Evolutionary conservation across 352 stramenopile species (phyloP).

Genomic region (Globisporangium cederbergense): DNA sequence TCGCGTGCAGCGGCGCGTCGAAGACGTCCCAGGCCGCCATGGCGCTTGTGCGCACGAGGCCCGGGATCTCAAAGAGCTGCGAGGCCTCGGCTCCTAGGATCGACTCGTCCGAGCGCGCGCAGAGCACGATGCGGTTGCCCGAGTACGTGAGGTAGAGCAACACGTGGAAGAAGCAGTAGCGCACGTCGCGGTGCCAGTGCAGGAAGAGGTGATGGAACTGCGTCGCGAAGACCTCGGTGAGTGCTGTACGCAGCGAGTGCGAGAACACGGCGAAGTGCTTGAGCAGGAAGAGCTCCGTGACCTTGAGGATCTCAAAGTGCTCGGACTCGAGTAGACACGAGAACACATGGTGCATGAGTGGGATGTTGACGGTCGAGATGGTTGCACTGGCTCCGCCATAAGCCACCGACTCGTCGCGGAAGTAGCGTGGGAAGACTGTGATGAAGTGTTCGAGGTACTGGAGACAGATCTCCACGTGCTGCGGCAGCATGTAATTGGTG

Average conservation of each 20-base stretch:
- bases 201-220: constrained; percentile 69
- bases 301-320: constrained; percentile 72
- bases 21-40: constrained; percentile 57
- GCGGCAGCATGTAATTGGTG: constrained; percentile 67
- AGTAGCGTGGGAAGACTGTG: constrained; percentile 57
- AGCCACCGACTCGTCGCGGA: constrained; percentile 29
- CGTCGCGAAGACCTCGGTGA: constrained; percentile 43
- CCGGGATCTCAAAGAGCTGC: constrained; percentile 69
- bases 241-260: constrained; percentile 43
- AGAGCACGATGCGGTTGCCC: constrained; percentile 70
- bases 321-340: constrained; percentile 59
- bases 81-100: constrained; percentile 62
- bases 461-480: constrained; percentile 69
- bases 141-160: constrained; percentile 79
- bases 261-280: constrained; percentile 57
- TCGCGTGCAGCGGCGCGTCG: constrained; percentile 51
- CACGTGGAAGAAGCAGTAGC: constrained; percentile 81
- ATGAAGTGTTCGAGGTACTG: constrained; percentile 63
- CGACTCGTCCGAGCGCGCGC: constrained; percentile 66
- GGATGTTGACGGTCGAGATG: constrained; percentile 26
- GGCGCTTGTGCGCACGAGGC: constrained; percentile 39
- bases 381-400: constrained; percentile 7
- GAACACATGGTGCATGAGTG: constrained; percentile 50
- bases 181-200: constrained; percentile 83
- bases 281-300: constrained; percentile 63